Base-by-base conservation (phyloP, 2,329 filamentous ascomycete species). In the Cytospora leucostoma region DNA sequence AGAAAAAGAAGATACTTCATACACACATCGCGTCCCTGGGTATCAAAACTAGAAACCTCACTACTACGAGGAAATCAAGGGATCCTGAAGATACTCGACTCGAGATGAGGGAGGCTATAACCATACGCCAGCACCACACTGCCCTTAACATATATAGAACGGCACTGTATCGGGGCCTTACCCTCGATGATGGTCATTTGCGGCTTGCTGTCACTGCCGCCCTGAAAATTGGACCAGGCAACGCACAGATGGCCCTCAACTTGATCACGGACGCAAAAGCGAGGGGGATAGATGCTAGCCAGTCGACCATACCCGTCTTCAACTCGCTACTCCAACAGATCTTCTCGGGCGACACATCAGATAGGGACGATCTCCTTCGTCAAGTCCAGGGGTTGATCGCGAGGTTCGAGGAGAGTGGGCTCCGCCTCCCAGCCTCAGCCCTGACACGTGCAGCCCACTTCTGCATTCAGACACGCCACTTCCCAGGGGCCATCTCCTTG, bases 131-230 rank as follows among this genome's bases (percentile, higher is more conserved):
- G 17, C 56, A 66, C 19, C 55, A 21, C n/a, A 54, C 55, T n/a
- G 61, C 47, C 33, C 58, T 54, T 17, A 49, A 27, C 4, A 73
- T 78, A 4, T 84, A 82, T 69, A 74, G 71, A 57, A 70, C 70
- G 33, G 76, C 76, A 0, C 52, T 74, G 1, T 67, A 66, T 11
- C 70, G 67, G 5, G 74, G 76, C 19, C 72, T 81, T 68, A 71
- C 72, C 1, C 74, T 74, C 64, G 78, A 76, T 34, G 68, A 69
- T 3, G 74, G 76, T 32, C 81, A 78, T 59, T 73, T 85, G 15
- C 77, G 78, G n/a, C 72, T 84, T 6, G 81, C 79, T 10, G 77
- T 85, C 10, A 68, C 76, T 11, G 80, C 81, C 2, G 73, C 76
- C 15, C 68, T 84, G 57, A 71, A 70, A 17, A 53, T 69, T 17